Evolutionary conservation across 108 stramenopile genomes (phyloP).

Genomic region (Mediolabrus comicus): DNA sequence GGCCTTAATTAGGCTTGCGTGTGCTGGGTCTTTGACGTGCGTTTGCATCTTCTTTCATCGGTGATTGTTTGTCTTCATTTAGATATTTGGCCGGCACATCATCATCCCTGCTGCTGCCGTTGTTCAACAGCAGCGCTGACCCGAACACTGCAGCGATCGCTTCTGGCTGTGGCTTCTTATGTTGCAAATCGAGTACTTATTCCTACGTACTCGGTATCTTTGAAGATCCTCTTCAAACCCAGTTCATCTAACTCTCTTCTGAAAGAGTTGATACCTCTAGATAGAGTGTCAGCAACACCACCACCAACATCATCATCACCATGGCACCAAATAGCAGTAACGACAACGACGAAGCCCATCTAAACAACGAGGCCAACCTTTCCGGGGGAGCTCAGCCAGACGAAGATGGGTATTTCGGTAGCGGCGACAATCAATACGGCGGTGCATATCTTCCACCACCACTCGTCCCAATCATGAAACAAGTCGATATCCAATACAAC

Average conservation of each 20-base stretch:
- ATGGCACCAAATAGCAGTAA: conserved; percentile 1
- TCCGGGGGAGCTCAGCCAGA: conserved; percentile 14
- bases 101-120: too few relatives aligned
- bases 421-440: conserved; percentile 12
- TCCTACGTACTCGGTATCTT: too few relatives aligned
- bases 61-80: too few relatives aligned
- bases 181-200: too few relatives aligned
- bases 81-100: too few relatives aligned
- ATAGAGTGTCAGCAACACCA: not conserved
- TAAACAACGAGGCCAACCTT: conserved; percentile 14
- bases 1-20: not conserved
- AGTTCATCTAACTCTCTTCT: too few relatives aligned
- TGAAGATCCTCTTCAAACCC: too few relatives aligned
- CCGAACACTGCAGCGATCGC: too few relatives aligned
- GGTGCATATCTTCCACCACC: conserved; percentile 30
- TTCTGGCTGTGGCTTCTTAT: too few relatives aligned
- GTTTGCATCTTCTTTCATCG: not conserved
- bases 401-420: conserved; percentile 27
- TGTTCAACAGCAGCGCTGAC: too few relatives aligned
- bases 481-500: conserved; percentile 86
- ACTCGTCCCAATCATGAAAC: conserved; percentile 38
- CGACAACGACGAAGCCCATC: conserved; percentile 2
- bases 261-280: too few relatives aligned
- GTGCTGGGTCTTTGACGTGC: not conserved
- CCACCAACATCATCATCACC: too few relatives aligned